Evolutionary conservation across 1,139 yeast species (phyloP).

Genomic region (Geotrichum carabidarum): DNA sequence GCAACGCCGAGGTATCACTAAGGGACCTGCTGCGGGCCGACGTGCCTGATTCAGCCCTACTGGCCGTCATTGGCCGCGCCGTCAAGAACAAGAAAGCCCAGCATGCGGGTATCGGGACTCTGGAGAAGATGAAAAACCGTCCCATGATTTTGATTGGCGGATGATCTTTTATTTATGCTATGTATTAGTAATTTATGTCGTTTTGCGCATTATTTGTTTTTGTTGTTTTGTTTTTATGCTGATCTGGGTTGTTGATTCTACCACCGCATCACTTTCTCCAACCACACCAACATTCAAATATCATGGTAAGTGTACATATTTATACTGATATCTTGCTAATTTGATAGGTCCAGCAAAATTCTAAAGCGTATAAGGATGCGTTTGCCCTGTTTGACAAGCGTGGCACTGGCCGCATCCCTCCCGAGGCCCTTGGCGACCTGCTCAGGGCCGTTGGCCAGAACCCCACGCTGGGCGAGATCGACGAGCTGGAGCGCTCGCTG

Average conservation of each 20-base stretch:
- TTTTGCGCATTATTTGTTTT: neutral
- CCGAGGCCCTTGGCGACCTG: slow-evolving; percentile 83
- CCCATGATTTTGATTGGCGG: slow-evolving; percentile 55
- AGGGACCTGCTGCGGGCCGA: slow-evolving; percentile 43
- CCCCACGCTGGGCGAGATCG: slow-evolving; percentile 87
- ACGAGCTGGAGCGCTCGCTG: slow-evolving; percentile 56
- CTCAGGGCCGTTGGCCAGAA: slow-evolving; percentile 97
- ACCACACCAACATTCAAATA: too few relatives aligned
- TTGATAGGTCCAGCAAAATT: slow-evolving; percentile 18
- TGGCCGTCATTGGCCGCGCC: slow-evolving; percentile 42
- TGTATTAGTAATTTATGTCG: too few relatives aligned
- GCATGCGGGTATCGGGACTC: slow-evolving; percentile 47
- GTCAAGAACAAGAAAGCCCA: slow-evolving; percentile 44
- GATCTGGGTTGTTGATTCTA: neutral
- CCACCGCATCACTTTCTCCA: neutral
- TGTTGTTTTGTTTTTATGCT: neutral
- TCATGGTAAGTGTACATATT: too few relatives aligned
- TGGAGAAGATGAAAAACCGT: slow-evolving; percentile 45
- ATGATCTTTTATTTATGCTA: slow-evolving; percentile 22
- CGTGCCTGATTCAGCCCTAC: slow-evolving; percentile 34
- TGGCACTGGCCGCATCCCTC: slow-evolving; percentile 91
- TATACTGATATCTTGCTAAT: too few relatives aligned
- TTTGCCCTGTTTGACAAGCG: slow-evolving; percentile 95
- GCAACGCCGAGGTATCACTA: slow-evolving; percentile 47
- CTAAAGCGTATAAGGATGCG: slow-evolving; percentile 87